These are phyloP conservation scores for Ceratocystiopsis sp. DNA, from an alignment of 2,329 filamentous ascomycete species.

Conservation along the genomic window DNA sequence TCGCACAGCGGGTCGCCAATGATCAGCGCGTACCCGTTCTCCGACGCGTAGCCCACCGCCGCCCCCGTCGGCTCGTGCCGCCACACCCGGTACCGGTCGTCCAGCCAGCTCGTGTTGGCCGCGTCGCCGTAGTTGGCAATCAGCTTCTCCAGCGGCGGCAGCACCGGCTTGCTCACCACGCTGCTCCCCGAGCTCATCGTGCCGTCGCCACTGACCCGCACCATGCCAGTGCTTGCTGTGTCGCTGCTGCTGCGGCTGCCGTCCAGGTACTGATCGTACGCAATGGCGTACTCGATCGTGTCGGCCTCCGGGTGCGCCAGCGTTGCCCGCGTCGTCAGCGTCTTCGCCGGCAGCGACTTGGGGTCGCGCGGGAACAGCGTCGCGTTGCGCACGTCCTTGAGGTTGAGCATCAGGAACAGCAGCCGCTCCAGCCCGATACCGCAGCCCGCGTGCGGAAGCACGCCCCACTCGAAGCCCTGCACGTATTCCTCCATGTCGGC, in stretches of 20 bases:
- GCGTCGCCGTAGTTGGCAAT: slow-evolving; percentile 94
- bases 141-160: slow-evolving; percentile 67
- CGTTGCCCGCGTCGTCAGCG: slow-evolving; percentile 23
- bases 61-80: slow-evolving; percentile 64
- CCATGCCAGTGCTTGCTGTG: not conserved
- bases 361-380: slow-evolving; percentile 80
- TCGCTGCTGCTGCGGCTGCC: slow-evolving; percentile 3
- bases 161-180: slow-evolving; percentile 6
- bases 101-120: slow-evolving; percentile 84
- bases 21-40: slow-evolving; percentile 49
- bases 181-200: not conserved
- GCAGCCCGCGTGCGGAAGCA: slow-evolving; percentile 76
- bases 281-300: slow-evolving; percentile 47
- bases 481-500: slow-evolving; percentile 83
- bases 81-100: slow-evolving; percentile 79
- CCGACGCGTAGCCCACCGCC: slow-evolving; percentile 66
- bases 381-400: slow-evolving; percentile 79
- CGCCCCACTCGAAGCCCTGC: slow-evolving; percentile 72
- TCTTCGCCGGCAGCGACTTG: slow-evolving; percentile 58
- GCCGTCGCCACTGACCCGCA: not conserved
- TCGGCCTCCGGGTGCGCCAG: slow-evolving; percentile 81
- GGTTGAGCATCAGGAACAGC: slow-evolving; percentile 66
- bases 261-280: slow-evolving; percentile 14
- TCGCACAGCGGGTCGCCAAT: slow-evolving; percentile 86
- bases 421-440: slow-evolving; percentile 83